A percentile compares a stretch with the other conserved stretches of the same genome.
Conservation (phyloP, 108 stramenopile species). For the Aurantiochytrium sp. region DNA sequence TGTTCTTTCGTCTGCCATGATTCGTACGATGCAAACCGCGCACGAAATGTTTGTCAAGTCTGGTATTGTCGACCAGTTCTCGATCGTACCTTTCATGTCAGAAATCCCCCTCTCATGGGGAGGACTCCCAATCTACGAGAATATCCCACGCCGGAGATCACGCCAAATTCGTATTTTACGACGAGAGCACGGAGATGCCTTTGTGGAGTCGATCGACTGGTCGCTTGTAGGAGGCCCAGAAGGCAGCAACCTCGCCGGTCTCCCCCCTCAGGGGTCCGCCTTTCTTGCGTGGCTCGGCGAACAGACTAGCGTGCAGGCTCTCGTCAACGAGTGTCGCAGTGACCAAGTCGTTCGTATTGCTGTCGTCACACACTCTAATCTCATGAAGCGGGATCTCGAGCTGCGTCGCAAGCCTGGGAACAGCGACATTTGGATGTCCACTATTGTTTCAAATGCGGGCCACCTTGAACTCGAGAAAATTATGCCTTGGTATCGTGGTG, state of each 20-base stretch:
- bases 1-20: neutral
- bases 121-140: neutral
- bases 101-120: neutral
- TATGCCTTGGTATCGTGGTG: neutral
- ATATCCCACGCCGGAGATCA: neutral
- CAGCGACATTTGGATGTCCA: neutral
- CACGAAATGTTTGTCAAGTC: neutral
- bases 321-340: neutral
- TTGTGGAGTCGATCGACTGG: neutral
- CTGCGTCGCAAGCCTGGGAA: neutral
- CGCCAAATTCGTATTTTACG: neutral
- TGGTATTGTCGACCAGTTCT: neutral
- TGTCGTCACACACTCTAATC: neutral
- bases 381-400: neutral
- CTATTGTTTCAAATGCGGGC: neutral
- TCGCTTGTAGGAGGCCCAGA: neutral
- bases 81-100: neutral
- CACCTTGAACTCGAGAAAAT: neutral
- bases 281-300: neutral
- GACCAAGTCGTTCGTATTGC: neutral
- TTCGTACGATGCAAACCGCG: neutral
- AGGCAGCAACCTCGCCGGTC: neutral
- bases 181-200: neutral
- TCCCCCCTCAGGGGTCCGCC: neutral
- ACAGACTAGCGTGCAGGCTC: neutral